These are phyloP conservation scores for Microbotryomycetes sp. DNA, from an alignment of 1,284 basidiomycete species.

Conservation along the genomic window DNA sequence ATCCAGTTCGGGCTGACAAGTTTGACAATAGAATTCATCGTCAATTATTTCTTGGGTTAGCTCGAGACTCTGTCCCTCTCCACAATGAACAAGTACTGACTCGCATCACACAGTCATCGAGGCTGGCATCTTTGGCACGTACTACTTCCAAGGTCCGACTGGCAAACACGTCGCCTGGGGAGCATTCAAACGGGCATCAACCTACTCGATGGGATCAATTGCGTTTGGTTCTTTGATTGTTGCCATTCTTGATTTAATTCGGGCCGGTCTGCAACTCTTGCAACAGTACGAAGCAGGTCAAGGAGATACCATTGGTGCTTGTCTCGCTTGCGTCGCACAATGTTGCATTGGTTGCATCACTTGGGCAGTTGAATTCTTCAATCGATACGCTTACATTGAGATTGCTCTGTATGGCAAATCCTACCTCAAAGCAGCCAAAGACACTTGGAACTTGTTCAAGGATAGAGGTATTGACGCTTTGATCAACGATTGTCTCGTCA, in stretches of 20 bases:
- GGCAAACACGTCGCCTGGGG: constrained; percentile 33
- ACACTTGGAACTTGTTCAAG: constrained; percentile 79
- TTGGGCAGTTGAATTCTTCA: constrained; percentile 69
- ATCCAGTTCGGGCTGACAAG: neutral
- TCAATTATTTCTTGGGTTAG: neutral
- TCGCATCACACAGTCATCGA: constrained; percentile 60
- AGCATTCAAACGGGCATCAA: constrained; percentile 72
- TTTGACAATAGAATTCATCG: constrained; percentile 19
- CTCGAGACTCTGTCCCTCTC: too few species aligned
- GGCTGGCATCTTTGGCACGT: constrained; percentile 50
- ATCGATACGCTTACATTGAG: constrained; percentile 76
- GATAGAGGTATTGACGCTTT: constrained; percentile 78
- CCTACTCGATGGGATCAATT: constrained; percentile 77
- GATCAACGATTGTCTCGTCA: constrained; percentile 76
- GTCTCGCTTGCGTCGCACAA: constrained; percentile 69
- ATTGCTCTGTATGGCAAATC: constrained; percentile 77
- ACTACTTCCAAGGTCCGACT: constrained; percentile 12
- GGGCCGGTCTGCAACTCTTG: constrained; percentile 59
- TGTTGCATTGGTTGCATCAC: constrained; percentile 74
- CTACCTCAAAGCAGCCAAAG: constrained; percentile 71
- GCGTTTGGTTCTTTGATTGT: constrained; percentile 86
- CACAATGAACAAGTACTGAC: constrained; percentile 49
- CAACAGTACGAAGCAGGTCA: constrained; percentile 63
- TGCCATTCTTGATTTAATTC: constrained; percentile 70
- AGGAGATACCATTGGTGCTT: constrained; percentile 66